Conservation (phyloP, 768 basidiomycete species). For the Tubosaeta sp. region DNA sequence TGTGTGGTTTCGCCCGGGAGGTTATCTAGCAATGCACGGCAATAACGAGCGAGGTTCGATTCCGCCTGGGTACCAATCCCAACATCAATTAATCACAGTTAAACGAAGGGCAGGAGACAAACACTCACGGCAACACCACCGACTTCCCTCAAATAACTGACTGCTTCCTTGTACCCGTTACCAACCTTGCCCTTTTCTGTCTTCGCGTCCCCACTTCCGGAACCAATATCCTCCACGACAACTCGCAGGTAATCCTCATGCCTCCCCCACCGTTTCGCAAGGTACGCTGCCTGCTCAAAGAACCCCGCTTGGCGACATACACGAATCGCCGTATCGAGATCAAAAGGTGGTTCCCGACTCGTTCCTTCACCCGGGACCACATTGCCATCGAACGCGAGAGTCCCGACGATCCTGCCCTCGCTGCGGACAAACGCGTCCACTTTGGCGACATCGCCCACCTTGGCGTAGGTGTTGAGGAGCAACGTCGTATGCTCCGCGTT, state of each 20-base stretch:
- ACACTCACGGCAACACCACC: slow-evolving; percentile 72
- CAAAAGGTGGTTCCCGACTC: slow-evolving; percentile 81
- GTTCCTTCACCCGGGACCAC: slow-evolving; percentile 35
- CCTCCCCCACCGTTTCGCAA: slow-evolving; percentile 85
- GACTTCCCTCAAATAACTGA: slow-evolving; percentile 73
- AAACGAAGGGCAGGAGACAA: not conserved
- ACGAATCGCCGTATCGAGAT: slow-evolving; percentile 93
- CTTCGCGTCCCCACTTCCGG: slow-evolving; percentile 8
- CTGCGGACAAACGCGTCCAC: slow-evolving; percentile 92
- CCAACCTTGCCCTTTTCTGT: slow-evolving; percentile 33
- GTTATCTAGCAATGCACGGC: slow-evolving; percentile 75
- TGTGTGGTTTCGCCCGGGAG: slow-evolving; percentile 88
- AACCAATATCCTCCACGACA: slow-evolving; percentile 85
- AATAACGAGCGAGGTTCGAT: slow-evolving; percentile 82
- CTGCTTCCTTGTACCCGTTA: slow-evolving; percentile 61
- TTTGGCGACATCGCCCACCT: slow-evolving; percentile 85
- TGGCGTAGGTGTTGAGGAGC: slow-evolving; percentile 95
- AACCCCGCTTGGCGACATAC: slow-evolving; percentile 97
- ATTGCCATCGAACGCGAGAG: slow-evolving; percentile 15
- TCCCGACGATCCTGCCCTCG: slow-evolving; percentile 52
- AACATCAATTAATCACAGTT: not conserved
- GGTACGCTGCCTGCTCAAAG: slow-evolving; percentile 90
- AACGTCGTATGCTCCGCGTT: slow-evolving; percentile 97
- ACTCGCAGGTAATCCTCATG: slow-evolving; percentile 94
- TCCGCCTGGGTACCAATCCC: slow-evolving; percentile 54